These are phyloP conservation scores for Suillus hirtellus DNA, from an alignment of 768 basidiomycete species.

Conservation along the genomic window DNA sequence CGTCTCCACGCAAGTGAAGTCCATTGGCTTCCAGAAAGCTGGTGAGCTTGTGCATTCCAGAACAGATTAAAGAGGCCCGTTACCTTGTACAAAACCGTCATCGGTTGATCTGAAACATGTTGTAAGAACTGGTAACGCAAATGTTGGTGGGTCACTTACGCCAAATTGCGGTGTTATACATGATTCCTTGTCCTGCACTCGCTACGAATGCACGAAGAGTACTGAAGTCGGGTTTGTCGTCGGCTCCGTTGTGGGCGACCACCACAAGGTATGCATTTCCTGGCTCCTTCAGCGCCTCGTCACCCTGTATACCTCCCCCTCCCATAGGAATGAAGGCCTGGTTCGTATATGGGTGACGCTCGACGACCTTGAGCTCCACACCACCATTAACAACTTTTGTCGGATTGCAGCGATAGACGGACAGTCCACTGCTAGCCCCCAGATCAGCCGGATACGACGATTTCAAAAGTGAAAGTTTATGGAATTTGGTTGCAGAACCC, in stretches of 20 bases:
- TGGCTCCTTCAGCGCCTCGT: slow-evolving; percentile 46
- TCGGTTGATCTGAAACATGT: slow-evolving; percentile 76
- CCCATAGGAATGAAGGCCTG: slow-evolving; percentile 97
- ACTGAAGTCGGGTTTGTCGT: slow-evolving; percentile 74
- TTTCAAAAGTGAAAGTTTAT: slow-evolving; percentile 77
- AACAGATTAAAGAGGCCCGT: slow-evolving; percentile 17
- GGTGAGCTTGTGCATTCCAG: slow-evolving; percentile 19
- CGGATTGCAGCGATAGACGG: slow-evolving; percentile 82
- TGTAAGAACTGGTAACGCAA: slow-evolving; percentile 11
- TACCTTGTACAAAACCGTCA: slow-evolving; percentile 78
- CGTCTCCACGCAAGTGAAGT: slow-evolving; percentile 89
- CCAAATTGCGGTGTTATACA: slow-evolving; percentile 85
- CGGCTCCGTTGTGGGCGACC: slow-evolving; percentile 75
- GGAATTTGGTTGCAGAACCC: slow-evolving; percentile 90
- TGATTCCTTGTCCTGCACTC: slow-evolving; percentile 77
- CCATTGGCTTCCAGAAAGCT: slow-evolving; percentile 53
- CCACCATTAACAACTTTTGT: slow-evolving; percentile 42
- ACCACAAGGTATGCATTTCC: slow-evolving; percentile 75
- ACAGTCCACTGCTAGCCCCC: slow-evolving; percentile 67
- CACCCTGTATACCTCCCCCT: slow-evolving; percentile 42
- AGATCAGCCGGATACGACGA: slow-evolving; percentile 61
- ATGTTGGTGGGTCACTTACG: slow-evolving; percentile 56
- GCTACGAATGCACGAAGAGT: slow-evolving; percentile 85
- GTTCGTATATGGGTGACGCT: slow-evolving; percentile 86
- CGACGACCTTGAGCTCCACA: slow-evolving; percentile 70